Evolutionary conservation across 31 red algal species (phyloP), one percentile per base, ranked within the genome.

Genomic region (Asparagopsis taxiformis): DNA sequence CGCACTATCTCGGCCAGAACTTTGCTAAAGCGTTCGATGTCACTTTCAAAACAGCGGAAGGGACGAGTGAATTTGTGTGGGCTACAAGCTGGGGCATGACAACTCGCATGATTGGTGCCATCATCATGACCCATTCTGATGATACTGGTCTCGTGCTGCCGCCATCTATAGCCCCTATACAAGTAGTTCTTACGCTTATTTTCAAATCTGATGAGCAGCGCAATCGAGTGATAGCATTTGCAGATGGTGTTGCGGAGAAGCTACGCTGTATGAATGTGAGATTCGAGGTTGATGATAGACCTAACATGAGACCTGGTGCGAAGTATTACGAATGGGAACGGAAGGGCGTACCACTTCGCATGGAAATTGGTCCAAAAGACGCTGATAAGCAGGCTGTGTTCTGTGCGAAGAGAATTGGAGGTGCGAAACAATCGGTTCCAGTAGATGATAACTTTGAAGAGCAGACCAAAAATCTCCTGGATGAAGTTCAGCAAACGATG

Each of bases 281-380:
- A 5, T 80, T 91, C 31, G 66, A 87, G 51, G 76, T 91, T 13
- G 95, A 98, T 65, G 79, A 78, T 37, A 65, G 95, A 38, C 78
- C 82, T 0, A 72, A 87, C 37, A 56, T 94, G 65, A 74, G 90
- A 34, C 90, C 90, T 6, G 95, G 95, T 41, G 84, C 85, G 1
- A 94, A 94, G 63, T 98, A 87, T 51, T 94, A 77, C 72, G 90
- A 98, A 49, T 98, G 95, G 95, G 95, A 98, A 62, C 64, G 90
- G 16, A 93, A 93, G 56, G 95, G 95, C 7, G 90, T 98, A 25
- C 90, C 90, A 11, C 60, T 98, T 72, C 79, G 95, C 17, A 77
- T 98, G 71, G 95, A 98, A 58, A 77, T 98, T 17, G 95, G 95
- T 48, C 84, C 77, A n/a, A 54, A 65, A 19, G 95, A 98, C 72